phyloP scores from a whole-genome alignment of 495 filamentous ascomycete species.

The Penicillium pancosmium region DNA sequence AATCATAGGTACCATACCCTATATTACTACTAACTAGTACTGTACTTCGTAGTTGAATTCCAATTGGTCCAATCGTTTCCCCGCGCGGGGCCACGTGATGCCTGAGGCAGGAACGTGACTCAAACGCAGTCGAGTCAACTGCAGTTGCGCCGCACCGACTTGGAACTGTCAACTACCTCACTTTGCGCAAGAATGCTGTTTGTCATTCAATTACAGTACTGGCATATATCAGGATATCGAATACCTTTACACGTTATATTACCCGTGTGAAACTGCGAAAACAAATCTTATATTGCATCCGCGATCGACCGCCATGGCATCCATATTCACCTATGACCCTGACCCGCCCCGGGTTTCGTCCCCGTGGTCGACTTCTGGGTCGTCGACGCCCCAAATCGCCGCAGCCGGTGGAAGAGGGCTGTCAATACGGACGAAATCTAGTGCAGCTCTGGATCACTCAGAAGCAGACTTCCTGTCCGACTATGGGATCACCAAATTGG shows the following conservation, averaged over 20 bases:
- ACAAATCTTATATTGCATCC: background rate
- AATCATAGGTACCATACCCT: too few relatives aligned
- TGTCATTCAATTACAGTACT: constrained; percentile 6
- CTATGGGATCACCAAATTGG: constrained; percentile 73
- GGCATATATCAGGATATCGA: constrained; percentile 8
- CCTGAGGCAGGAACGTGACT: constrained; percentile 27
- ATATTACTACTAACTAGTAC: background rate
- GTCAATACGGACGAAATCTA: constrained; percentile 32
- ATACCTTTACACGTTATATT: constrained; percentile 20
- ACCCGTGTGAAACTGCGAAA: background rate
- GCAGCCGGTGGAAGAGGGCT: constrained; percentile 24
- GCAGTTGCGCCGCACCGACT: background rate
- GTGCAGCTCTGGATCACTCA: constrained; percentile 30
- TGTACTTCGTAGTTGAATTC: background rate
- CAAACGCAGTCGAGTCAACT: constrained; percentile 16
- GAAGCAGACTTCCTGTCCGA: constrained; percentile 60
- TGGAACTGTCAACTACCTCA: constrained; percentile 4
- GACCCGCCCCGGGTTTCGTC: constrained; percentile 86
- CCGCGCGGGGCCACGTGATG: constrained; percentile 18
- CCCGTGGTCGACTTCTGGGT: constrained; percentile 72
- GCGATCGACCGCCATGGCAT: constrained; percentile 66
- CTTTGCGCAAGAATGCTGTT: constrained; percentile 18
- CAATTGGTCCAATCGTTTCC: background rate
- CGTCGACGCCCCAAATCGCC: constrained; percentile 41
- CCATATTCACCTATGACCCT: constrained; percentile 92